Conservation (phyloP, 305 asterid species). For the Fraxinus albicans region DNA sequence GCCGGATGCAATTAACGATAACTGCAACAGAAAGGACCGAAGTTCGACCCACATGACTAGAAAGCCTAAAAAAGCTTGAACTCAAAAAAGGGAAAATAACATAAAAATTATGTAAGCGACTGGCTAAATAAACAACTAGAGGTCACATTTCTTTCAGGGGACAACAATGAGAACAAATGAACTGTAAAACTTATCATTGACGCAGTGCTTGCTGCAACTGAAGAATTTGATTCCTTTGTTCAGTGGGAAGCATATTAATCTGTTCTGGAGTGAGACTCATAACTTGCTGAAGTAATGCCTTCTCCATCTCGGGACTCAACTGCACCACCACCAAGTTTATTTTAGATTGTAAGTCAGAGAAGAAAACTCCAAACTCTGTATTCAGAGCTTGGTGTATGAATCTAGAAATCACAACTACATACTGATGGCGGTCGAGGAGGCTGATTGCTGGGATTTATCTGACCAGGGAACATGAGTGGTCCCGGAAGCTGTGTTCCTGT, state of each 20-base stretch:
- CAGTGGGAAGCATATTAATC: constrained; percentile 77
- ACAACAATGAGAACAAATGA: background rate
- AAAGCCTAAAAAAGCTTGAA: background rate
- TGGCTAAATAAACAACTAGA: background rate
- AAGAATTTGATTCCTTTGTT: constrained; percentile 80
- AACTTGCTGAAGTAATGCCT: constrained; percentile 84
- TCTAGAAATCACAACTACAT: constrained; percentile 18
- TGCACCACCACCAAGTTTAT: constrained; percentile 33
- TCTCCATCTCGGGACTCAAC: constrained; percentile 87
- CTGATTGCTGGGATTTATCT: constrained; percentile 64
- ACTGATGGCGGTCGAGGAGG: constrained; percentile 60
- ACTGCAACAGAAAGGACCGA: background rate
- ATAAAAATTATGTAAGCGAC: background rate
- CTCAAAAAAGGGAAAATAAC: background rate
- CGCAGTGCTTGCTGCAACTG: constrained; percentile 93
- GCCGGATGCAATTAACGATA: background rate
- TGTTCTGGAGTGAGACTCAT: constrained; percentile 89
- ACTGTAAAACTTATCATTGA: constrained; percentile 36
- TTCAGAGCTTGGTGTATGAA: background rate
- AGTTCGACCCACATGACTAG: background rate
- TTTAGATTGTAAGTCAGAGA: background rate
- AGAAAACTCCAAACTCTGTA: background rate
- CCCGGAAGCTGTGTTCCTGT: constrained; percentile 56
- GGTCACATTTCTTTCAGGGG: background rate
- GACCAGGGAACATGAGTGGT: constrained; percentile 55